A percentile compares a stretch with the other conserved stretches of the same genome.
Evolutionary conservation across 768 basidiomycete genomes (phyloP).

Genomic region (Agaricus blazei): DNA sequence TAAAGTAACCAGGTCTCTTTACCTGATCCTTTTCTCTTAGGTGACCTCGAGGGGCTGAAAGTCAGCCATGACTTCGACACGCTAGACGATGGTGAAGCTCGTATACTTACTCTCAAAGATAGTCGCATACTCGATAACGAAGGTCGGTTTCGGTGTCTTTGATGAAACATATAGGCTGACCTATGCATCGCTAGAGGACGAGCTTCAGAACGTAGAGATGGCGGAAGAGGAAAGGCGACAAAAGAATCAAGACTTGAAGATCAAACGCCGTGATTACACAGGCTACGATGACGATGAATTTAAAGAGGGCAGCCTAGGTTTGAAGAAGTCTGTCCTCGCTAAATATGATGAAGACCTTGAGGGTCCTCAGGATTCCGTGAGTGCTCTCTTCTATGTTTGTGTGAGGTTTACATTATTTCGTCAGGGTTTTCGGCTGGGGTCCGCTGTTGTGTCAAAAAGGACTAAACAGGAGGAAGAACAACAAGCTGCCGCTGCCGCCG

Average conservation of each 20-base stretch:
- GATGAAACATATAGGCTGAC: conserved; percentile 4
- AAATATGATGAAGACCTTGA: conserved; percentile 94
- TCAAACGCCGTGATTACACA: conserved; percentile 85
- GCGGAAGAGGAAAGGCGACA: conserved; percentile 81
- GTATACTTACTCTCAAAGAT: conserved; percentile 96
- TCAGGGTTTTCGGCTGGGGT: conserved; percentile 87
- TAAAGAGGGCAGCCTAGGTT: conserved; percentile 61
- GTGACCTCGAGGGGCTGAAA: conserved; percentile 90
- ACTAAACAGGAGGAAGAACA: conserved; percentile 38
- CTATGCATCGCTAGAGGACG: conserved; percentile 70
- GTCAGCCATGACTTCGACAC: conserved; percentile 93
- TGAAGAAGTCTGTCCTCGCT: conserved; percentile 76
- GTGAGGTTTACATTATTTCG: neutral
- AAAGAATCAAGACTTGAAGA: conserved; percentile 80
- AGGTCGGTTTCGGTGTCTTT: conserved; percentile 41
- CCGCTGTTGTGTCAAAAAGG: conserved; percentile 38
- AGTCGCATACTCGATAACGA: conserved; percentile 92
- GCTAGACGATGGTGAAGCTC: conserved; percentile 90
- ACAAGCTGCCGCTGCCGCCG: conserved; percentile 49
- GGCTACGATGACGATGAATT: conserved; percentile 98
- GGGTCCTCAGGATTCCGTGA: conserved; percentile 63
- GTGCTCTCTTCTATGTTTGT: conserved; percentile 14
- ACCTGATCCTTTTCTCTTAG: conserved; percentile 30
- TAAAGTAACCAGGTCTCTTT: neutral
- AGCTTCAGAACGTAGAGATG: conserved; percentile 93